Percentiles rank a stretch among this genome's conserved stretches.
Conservation (phyloP, 2,329 filamentous ascomycete genomes). For the Basipetospora chlamydospora region DNA sequence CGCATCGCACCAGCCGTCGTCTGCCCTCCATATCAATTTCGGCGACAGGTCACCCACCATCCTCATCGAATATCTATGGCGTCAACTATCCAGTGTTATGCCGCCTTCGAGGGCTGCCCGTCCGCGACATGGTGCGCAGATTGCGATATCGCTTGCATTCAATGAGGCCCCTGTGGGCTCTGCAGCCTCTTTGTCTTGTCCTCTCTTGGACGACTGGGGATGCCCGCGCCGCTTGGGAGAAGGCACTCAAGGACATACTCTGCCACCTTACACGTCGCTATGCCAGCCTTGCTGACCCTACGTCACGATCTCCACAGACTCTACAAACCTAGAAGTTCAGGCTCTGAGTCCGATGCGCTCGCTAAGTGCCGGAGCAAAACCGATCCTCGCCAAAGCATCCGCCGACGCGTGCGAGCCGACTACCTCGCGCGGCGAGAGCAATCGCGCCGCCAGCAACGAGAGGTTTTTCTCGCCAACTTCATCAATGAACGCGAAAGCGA, state of each 20-base stretch:
- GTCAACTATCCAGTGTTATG: too few species aligned
- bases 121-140: too few species aligned
- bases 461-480: conserved; percentile 3
- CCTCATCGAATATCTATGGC: too few species aligned
- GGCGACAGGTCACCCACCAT: too few species aligned
- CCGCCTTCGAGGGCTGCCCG: too few species aligned
- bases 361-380: conserved; percentile 4
- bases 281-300: neutral
- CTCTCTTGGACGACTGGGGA: too few species aligned
- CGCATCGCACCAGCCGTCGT: neutral
- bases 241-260: too few species aligned
- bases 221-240: too few species aligned
- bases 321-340: conserved; percentile 1
- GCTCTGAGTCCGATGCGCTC: neutral
- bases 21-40: neutral
- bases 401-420: conserved; percentile 1
- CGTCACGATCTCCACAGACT: neutral
- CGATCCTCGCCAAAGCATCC: conserved; percentile 1
- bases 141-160: too few species aligned
- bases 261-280: neutral
- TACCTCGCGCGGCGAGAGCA: conserved; percentile 1
- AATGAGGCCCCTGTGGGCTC: too few species aligned
- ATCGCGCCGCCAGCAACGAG: conserved; percentile 1
- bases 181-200: too few species aligned
- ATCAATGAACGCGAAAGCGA: conserved; percentile 3